phyloP scores from a whole-genome alignment of 2,329 filamentous ascomycete species.

The Pseudodiploospora longispora region DNA sequence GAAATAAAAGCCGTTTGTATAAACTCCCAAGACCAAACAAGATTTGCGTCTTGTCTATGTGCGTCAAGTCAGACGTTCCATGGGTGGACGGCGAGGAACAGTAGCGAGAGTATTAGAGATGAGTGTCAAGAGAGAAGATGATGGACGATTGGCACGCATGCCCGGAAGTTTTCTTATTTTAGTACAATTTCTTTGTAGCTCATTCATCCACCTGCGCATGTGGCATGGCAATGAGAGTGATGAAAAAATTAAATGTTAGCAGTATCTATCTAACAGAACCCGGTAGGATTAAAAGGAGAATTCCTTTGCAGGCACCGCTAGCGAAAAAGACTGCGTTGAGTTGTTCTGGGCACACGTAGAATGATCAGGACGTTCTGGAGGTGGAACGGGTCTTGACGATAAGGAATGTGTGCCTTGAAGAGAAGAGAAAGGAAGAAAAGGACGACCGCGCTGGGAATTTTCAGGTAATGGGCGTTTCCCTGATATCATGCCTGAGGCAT shows the following conservation, averaged over 20 bases:
- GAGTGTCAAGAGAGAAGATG: too few species aligned
- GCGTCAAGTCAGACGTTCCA: neutral
- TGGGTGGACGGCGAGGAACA: too few species aligned
- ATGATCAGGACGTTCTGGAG: slow-evolving; percentile 83
- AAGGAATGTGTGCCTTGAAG: slow-evolving; percentile 76
- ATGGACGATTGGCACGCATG: too few species aligned
- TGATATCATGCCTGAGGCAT: slow-evolving; percentile 17
- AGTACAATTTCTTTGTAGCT: too few species aligned
- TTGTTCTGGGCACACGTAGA: slow-evolving; percentile 76
- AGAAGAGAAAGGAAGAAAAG: slow-evolving; percentile 24
- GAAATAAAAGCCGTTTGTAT: slow-evolving; percentile 9
- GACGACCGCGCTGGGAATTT: slow-evolving; percentile 13
- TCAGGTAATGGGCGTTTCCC: neutral
- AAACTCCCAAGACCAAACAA: neutral
- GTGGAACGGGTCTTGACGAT: slow-evolving; percentile 75
- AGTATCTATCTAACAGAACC: slow-evolving; percentile 96
- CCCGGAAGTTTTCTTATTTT: too few species aligned
- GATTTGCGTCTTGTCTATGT: neutral
- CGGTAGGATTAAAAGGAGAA: slow-evolving; percentile 48
- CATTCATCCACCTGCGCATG: too few species aligned
- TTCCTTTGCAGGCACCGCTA: slow-evolving; percentile 75
- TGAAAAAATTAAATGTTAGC: slow-evolving; percentile 53
- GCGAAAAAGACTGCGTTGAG: slow-evolving; percentile 82
- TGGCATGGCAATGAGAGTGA: too few species aligned
- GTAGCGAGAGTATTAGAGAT: too few species aligned